Evolutionary conservation across 495 filamentous ascomycete genomes (phyloP).

Genomic region (Aspergillus conjunctus): DNA sequence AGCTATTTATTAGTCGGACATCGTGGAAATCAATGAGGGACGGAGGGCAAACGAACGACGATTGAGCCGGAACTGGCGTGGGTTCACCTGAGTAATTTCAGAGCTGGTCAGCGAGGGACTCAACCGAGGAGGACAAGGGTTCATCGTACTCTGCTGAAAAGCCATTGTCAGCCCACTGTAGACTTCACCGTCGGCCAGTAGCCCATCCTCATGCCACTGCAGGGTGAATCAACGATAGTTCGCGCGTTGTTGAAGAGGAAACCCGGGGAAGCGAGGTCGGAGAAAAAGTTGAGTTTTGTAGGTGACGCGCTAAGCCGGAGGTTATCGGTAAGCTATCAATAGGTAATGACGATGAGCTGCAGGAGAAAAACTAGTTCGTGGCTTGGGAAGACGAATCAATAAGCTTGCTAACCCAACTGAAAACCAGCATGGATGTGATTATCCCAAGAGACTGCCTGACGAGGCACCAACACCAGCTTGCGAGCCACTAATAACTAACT

Average conservation of each 20-base stretch:
- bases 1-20: constrained; percentile 14
- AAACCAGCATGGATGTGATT: neutral
- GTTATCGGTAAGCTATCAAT: constrained; percentile 8
- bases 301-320: constrained; percentile 14
- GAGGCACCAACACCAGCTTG: neutral
- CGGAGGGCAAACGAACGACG: constrained; percentile 44
- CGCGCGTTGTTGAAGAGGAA: neutral
- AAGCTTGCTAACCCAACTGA: too few species aligned
- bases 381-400: too few species aligned
- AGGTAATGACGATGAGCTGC: constrained; percentile 1
- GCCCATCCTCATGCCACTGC: constrained; percentile 30
- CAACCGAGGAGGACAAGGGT: neutral
- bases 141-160: constrained; percentile 37
- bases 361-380: neutral
- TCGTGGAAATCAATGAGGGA: neutral
- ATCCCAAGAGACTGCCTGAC: neutral
- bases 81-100: constrained; percentile 33
- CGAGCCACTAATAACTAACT: neutral
- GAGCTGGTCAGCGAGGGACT: constrained; percentile 21
- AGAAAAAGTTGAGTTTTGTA: constrained; percentile 6
- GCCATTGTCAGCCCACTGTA: constrained; percentile 40
- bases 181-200: constrained; percentile 29
- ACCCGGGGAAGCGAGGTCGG: neutral
- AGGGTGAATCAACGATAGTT: constrained; percentile 1
- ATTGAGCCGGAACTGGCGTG: constrained; percentile 42